These are phyloP conservation scores for Multifurca ochricompacta DNA, from an alignment of 768 basidiomycete genomes.

Conservation along the genomic window DNA sequence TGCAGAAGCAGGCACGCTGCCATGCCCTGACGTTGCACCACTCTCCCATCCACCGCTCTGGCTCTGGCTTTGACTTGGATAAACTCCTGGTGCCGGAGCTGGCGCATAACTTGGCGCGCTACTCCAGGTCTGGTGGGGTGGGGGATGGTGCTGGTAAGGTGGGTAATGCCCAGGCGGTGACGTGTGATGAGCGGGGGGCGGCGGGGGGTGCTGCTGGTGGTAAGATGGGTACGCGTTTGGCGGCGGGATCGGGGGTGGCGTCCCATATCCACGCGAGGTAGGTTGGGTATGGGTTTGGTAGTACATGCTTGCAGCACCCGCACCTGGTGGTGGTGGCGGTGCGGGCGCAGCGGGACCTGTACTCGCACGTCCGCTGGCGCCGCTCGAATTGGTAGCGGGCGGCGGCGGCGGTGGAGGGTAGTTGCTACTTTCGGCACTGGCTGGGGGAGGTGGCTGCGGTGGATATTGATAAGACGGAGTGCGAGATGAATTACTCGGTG, in stretches of 20 bases:
- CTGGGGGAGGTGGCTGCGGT: constrained; percentile 5
- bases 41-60: constrained; percentile 6
- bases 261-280: constrained; percentile 6
- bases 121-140: constrained; percentile 8
- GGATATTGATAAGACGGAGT: constrained; percentile 11
- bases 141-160: constrained; percentile 13
- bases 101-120: constrained; percentile 4
- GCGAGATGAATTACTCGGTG: constrained; percentile 11
- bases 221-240: constrained; percentile 8
- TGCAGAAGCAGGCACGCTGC: background rate
- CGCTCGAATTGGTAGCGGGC: background rate
- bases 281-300: constrained; percentile 11
- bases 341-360: constrained; percentile 6
- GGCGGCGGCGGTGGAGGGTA: constrained; percentile 3
- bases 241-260: constrained; percentile 14
- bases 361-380: constrained; percentile 11
- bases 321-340: background rate
- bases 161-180: constrained; percentile 11
- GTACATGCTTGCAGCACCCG: constrained; percentile 13
- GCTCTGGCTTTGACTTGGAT: constrained; percentile 1
- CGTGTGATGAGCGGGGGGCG: constrained; percentile 10
- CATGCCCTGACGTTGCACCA: constrained; percentile 1
- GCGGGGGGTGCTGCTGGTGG: constrained; percentile 7
- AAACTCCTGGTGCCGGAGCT: constrained; percentile 5
- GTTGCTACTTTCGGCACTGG: constrained; percentile 1